Base-by-base conservation (phyloP, 2,329 filamentous ascomycete species). In the Alternaria sp. region DNA sequence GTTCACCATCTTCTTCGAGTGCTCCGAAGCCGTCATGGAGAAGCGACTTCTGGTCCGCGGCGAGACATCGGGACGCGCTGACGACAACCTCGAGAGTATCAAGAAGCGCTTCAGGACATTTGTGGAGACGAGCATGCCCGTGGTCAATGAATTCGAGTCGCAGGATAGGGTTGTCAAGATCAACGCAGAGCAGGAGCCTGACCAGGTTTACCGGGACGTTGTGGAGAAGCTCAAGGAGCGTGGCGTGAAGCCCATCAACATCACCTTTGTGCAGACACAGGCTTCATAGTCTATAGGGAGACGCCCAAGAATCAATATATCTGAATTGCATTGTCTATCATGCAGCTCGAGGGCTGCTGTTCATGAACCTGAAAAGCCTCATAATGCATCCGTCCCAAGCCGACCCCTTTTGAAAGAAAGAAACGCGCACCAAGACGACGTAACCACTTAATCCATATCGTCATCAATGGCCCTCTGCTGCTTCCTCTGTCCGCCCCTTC, bases 21-120 rank as follows among this genome's bases (percentile, higher is more conserved):
- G 93, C 77, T 91, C 93, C 7, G 96, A 98, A 85, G 86, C 89
- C 55, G 91, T 93, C 74, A 96, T 99, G 93, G 87, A 95, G 84
- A 82, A 86, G 75, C 87, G 95, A 28, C 83, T 99, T 69, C 82
- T 98, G 69, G 91, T 97, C 84, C 88, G 95, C 54, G 96, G 95
- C 66, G 92, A 97, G 89, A 98, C 95, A 15, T 94, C 91, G 76
- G 96, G 96, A 45, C 87, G 96, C 68, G 85, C 91, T 54, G 96
- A 99, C 81, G 96, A 99, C 83, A 99, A 99, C 79, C 91, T 89
- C 59, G 96, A 97, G 82, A 93, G 90, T 76, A 99, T 98, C 80
- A 91, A 92, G 84, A 99, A 99, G 90, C 88, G 96, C 61, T 99
- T 99, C 86, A 90, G 89, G 77, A 94, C 91, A 5, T 99, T 98